Evolutionary conservation across 163 green algal genomes (phyloP).

Genomic region (Trebouxia gelatinosa): DNA sequence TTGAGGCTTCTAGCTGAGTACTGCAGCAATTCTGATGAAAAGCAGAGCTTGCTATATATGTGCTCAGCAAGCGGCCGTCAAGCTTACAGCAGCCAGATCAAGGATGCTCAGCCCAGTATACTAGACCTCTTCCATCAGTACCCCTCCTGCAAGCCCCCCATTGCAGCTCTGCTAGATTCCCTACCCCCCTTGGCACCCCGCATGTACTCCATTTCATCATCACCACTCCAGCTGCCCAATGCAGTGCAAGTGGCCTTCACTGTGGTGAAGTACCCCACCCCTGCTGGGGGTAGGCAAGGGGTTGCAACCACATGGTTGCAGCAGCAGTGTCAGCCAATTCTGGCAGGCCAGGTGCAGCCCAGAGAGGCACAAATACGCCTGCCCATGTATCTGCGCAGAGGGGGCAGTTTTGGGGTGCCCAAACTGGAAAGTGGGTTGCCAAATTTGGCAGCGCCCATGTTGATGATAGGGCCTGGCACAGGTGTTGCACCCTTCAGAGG

Average conservation of each 20-base stretch:
- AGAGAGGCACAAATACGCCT: slow-evolving; percentile 41
- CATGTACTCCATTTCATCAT: slow-evolving; percentile 85
- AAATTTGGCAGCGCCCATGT: slow-evolving; percentile 64
- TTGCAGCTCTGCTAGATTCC: slow-evolving; percentile 85
- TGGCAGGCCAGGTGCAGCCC: slow-evolving; percentile 21
- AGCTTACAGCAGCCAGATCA: slow-evolving; percentile 44
- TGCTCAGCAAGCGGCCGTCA: slow-evolving; percentile 56
- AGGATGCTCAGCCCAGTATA: slow-evolving; percentile 1
- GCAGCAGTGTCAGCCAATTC: slow-evolving; percentile 38
- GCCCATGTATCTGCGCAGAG: not conserved
- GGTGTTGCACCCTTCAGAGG: slow-evolving; percentile 91
- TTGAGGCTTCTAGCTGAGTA: slow-evolving; percentile 83
- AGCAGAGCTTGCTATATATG: slow-evolving; percentile 53
- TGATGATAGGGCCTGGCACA: slow-evolving; percentile 89
- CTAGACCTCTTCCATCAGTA: slow-evolving; percentile 93
- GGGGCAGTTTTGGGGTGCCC: slow-evolving; percentile 54
- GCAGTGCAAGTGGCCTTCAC: slow-evolving; percentile 53
- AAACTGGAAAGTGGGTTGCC: slow-evolving; percentile 75
- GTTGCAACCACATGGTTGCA: slow-evolving; percentile 85
- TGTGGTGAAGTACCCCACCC: slow-evolving; percentile 79
- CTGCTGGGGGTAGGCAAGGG: slow-evolving; percentile 53
- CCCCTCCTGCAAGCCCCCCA: slow-evolving; percentile 50
- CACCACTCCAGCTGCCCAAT: slow-evolving; percentile 46
- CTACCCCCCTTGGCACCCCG: slow-evolving; percentile 69
- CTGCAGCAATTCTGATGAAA: slow-evolving; percentile 64